These are phyloP conservation scores for Citrus trifoliata DNA, from an alignment of 345 rosid species.

Conservation along the genomic window DNA sequence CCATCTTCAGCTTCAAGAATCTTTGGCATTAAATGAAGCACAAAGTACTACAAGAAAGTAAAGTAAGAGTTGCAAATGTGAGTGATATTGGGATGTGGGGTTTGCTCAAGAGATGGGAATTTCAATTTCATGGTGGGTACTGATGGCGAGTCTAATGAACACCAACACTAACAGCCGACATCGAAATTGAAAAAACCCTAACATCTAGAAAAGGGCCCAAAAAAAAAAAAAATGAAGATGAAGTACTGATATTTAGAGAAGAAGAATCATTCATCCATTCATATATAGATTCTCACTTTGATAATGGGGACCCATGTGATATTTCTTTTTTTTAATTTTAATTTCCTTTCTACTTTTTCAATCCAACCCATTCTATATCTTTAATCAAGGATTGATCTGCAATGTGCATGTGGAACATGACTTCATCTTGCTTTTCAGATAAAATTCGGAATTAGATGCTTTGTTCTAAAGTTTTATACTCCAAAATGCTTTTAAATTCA, in stretches of 20 bases:
- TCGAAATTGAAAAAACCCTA: not conserved
- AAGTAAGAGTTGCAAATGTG: not conserved
- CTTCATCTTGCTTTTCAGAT: not conserved
- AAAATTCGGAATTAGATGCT: too few species aligned
- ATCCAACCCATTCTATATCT: not conserved
- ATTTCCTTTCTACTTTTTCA: too few species aligned
- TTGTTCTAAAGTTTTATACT: too few species aligned
- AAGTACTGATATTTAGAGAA: not conserved
- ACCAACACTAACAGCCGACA: not conserved
- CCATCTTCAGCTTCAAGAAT: slow-evolving; percentile 19
- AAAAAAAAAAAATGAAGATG: too few species aligned
- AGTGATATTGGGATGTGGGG: not conserved
- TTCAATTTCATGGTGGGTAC: not conserved
- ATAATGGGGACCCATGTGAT: not conserved
- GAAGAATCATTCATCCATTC: not conserved
- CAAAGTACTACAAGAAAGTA: not conserved
- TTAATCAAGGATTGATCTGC: not conserved
- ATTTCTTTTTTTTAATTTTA: too few species aligned
- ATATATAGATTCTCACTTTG: not conserved
- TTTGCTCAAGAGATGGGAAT: not conserved
- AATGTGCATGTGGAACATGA: not conserved
- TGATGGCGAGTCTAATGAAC: not conserved
- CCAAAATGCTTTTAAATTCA: not conserved
- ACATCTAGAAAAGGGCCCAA: not conserved
- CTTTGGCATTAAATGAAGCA: slow-evolving; percentile 11